A percentile compares a stretch with the other conserved stretches of the same genome.
phyloP scores from a whole-genome alignment of 2,329 filamentous ascomycete genomes.

The Chaetomium globosum region DNA sequence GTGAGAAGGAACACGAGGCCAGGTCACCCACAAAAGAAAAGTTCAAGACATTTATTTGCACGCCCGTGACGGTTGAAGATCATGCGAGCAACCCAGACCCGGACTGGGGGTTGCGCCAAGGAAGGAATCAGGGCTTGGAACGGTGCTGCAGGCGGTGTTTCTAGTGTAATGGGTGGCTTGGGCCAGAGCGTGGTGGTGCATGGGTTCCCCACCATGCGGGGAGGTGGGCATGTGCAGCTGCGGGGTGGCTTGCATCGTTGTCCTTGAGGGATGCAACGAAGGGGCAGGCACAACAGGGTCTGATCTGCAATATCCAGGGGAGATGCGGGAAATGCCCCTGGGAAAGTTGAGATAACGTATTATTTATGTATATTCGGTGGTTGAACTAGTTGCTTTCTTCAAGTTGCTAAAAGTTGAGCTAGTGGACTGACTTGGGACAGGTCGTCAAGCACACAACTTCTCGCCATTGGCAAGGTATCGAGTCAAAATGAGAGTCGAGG shows the following conservation, averaged over 20 bases:
- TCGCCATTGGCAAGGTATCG: background rate
- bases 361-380: background rate
- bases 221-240: constrained; percentile 5
- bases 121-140: background rate
- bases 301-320: background rate
- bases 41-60: constrained; percentile 4
- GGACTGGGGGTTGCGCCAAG: constrained; percentile 8
- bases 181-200: no score
- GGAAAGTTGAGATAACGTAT: background rate
- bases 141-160: background rate
- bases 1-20: constrained; percentile 13
- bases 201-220: constrained; percentile 14
- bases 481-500: no score
- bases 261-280: background rate
- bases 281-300: background rate
- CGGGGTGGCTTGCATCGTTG: constrained; percentile 1
- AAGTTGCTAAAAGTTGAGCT: background rate
- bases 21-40: background rate
- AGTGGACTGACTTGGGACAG: background rate
- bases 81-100: constrained; percentile 1
- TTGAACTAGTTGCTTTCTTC: background rate
- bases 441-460: no score
- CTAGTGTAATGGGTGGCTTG: constrained; percentile 1
- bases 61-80: background rate
- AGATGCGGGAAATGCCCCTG: background rate